A percentile compares a stretch with the other conserved stretches of the same genome.
Evolutionary conservation across 148 eudicot genomes (phyloP).

Genomic region (Polygonum maritimum): DNA sequence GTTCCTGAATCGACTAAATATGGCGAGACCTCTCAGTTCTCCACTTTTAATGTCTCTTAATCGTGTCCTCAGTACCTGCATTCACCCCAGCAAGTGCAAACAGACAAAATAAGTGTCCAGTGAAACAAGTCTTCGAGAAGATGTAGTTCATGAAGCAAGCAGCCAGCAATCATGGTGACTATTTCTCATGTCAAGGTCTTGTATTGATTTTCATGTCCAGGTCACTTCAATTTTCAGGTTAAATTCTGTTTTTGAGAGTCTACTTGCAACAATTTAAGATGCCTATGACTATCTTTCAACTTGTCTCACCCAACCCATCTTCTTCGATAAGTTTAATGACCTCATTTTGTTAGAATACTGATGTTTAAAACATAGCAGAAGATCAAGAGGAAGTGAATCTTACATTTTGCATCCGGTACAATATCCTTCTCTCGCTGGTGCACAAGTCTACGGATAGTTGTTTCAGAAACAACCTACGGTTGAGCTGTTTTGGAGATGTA

Average conservation of each 20-base stretch:
- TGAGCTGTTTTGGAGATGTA: slow-evolving; percentile 90
- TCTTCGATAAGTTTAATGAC: not conserved
- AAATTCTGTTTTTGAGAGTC: not conserved
- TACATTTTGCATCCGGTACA: slow-evolving; percentile 89
- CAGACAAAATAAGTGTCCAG: not conserved
- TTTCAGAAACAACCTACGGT: slow-evolving; percentile 74
- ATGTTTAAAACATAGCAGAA: not conserved
- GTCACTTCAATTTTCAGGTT: not conserved
- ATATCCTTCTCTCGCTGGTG: slow-evolving; percentile 80
- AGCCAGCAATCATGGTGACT: not conserved
- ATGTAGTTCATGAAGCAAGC: not conserved
- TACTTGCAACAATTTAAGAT: not conserved
- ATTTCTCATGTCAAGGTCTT: no score
- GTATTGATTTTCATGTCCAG: not conserved
- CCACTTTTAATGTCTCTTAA: slow-evolving; percentile 82
- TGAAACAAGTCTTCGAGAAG: not conserved
- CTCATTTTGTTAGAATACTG: not conserved
- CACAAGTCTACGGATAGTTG: slow-evolving; percentile 93
- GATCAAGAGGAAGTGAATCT: slow-evolving; percentile 9
- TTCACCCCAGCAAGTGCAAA: slow-evolving; percentile 11
- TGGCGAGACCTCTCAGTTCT: slow-evolving; percentile 62
- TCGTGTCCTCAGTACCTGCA: slow-evolving; percentile 79
- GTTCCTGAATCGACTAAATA: slow-evolving; percentile 62
- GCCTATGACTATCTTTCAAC: no score
- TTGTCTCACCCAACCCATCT: not conserved